These are phyloP conservation scores for Solanum aculeatissimum DNA, from an alignment of 305 asterid genomes.

Conservation along the genomic window DNA sequence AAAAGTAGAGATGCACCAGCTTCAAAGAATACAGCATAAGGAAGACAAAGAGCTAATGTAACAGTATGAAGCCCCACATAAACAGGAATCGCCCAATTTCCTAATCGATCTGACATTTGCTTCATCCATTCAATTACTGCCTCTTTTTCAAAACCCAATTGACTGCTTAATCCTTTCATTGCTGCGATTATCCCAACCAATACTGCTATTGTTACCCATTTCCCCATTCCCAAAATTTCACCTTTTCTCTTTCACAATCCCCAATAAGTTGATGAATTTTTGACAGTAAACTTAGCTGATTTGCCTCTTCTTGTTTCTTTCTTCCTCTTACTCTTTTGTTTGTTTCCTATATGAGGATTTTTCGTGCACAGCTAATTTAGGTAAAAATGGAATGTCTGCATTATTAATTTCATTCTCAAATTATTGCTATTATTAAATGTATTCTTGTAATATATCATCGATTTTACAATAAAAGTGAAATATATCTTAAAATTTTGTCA, in stretches of 20 bases:
- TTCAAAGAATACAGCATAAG: conserved; percentile 83
- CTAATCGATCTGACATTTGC: conserved; percentile 50
- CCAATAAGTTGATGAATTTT: not conserved
- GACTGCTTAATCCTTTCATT: conserved; percentile 23
- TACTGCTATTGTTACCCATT: conserved; percentile 24
- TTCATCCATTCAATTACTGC: conserved; percentile 37
- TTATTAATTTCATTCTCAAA: too few species aligned
- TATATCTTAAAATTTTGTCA: too few species aligned
- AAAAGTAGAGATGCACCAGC: conserved; percentile 90
- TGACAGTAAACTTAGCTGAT: not conserved
- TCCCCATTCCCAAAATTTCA: not conserved
- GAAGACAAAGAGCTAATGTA: conserved; percentile 68
- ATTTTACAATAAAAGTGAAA: too few species aligned
- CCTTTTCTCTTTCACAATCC: not conserved
- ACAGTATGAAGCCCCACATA: conserved; percentile 72
- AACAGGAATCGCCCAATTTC: conserved; percentile 84
- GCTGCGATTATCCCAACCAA: conserved; percentile 23
- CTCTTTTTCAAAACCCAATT: conserved; percentile 33
- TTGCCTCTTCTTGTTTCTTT: not conserved
- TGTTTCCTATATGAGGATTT: too few species aligned
- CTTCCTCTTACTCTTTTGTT: not conserved
- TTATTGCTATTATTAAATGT: too few species aligned
- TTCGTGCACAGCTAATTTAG: too few species aligned
- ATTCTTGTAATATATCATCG: too few species aligned
- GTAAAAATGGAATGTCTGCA: too few species aligned